Conservation (phyloP, 2,329 filamentous ascomycete genomes). For the Dichotomopilus funicola region DNA sequence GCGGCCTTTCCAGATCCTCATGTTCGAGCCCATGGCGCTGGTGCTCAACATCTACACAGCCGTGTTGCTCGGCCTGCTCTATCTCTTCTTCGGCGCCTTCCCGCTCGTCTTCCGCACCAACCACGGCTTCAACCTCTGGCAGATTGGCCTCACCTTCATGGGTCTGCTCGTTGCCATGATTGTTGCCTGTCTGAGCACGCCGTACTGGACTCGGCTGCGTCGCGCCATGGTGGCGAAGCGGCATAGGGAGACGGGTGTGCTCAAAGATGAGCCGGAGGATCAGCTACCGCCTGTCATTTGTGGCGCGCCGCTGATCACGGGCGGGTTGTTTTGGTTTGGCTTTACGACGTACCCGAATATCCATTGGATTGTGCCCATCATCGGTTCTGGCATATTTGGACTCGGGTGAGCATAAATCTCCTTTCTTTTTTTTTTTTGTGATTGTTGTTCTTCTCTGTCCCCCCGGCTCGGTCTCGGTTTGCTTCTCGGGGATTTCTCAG, state of each 20-base stretch:
- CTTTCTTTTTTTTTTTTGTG: conserved; percentile 2
- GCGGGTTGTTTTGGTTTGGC: conserved; percentile 81
- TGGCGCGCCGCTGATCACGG: conserved; percentile 71
- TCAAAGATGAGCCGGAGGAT: conserved; percentile 75
- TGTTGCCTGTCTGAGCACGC: conserved; percentile 53
- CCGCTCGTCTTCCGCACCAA: conserved; percentile 68
- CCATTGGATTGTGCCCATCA: conserved; percentile 70
- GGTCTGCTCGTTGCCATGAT: conserved; percentile 65
- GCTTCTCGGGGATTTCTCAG: too few species aligned
- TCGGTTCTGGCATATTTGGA: conserved; percentile 66
- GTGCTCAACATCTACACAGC: conserved; percentile 77
- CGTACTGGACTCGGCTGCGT: conserved; percentile 60
- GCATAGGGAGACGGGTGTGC: conserved; percentile 44
- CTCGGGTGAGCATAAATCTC: conserved; percentile 49
- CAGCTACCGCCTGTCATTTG: conserved; percentile 68
- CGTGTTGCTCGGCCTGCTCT: conserved; percentile 78
- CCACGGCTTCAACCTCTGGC: conserved; percentile 71
- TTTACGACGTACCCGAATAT: conserved; percentile 73
- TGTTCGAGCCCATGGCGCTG: conserved; percentile 79
- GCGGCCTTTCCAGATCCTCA: conserved; percentile 71
- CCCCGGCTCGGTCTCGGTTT: background rate
- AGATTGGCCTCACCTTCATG: conserved; percentile 73
- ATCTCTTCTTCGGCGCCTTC: conserved; percentile 88
- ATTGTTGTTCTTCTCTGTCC: background rate
- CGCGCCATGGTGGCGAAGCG: conserved; percentile 48